Evolutionary conservation across 2,329 filamentous ascomycete genomes (phyloP).

Genomic region (Fusarium begoniae): DNA sequence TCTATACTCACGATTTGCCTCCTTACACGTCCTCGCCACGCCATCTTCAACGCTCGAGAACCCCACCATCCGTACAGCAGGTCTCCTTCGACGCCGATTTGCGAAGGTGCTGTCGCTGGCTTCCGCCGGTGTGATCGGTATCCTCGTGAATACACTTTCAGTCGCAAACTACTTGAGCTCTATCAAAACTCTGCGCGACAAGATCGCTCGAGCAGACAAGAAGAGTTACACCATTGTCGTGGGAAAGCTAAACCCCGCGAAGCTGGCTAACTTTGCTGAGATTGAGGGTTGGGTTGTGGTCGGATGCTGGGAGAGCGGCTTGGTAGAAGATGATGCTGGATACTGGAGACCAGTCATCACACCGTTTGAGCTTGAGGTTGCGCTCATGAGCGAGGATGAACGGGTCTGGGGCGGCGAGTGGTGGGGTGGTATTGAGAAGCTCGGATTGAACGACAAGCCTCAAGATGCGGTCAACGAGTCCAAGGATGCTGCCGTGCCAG

Average conservation of each 20-base stretch:
- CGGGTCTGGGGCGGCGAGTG: conserved; percentile 88
- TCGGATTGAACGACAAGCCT: conserved; percentile 58
- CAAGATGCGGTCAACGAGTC: conserved; percentile 29
- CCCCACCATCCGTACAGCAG: conserved; percentile 56
- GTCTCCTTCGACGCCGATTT: conserved; percentile 82
- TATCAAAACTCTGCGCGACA: conserved; percentile 74
- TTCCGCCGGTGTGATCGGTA: conserved; percentile 86
- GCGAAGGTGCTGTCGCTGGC: conserved; percentile 83
- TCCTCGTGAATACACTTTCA: conserved; percentile 93
- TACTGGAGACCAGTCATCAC: conserved; percentile 93
- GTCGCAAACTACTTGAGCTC: conserved; percentile 90
- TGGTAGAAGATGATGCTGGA: conserved; percentile 83
- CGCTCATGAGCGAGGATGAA: conserved; percentile 77
- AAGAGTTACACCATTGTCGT: conserved; percentile 97
- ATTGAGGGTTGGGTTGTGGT: conserved; percentile 97
- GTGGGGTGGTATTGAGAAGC: conserved; percentile 83
- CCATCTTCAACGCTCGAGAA: conserved; percentile 63
- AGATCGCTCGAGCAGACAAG: conserved; percentile 84
- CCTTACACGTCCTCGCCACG: conserved; percentile 81
- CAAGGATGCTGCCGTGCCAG: conserved; percentile 10
- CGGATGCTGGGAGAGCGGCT: conserved; percentile 95
- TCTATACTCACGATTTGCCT: conserved; percentile 81
- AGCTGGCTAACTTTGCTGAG: conserved; percentile 95
- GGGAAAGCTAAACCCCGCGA: conserved; percentile 93
- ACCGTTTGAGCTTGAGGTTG: conserved; percentile 89